Base-by-base conservation (phyloP, 768 basidiomycete genomes). In the Fibroporia radiculosa region DNA sequence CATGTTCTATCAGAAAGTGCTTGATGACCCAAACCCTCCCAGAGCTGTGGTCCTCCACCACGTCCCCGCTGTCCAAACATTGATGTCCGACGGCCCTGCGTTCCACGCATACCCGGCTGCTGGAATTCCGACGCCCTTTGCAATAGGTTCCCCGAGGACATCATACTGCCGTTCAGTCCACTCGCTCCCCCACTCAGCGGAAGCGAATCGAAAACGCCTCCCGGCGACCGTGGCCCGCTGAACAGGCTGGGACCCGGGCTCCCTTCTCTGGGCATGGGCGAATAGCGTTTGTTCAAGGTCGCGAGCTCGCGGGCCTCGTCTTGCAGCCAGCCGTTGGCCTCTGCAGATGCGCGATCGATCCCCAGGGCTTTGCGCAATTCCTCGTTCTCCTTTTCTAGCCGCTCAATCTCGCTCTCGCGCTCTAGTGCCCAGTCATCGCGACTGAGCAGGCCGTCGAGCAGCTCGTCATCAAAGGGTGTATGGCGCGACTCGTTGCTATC, bases 311-410 rank as follows among this genome's bases (percentile, higher is more conserved):
- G 68, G 61, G 59, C 67, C 34, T 77, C 73, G 40, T 72, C 61
- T 46, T 58, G 62, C 45, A 67, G 51, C 32, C 84, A 65, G 7
- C 82, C 79, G 35, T 69, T 71, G 34, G 71, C 72, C 1, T 64
- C 63, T 42, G 84, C 67, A 31, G 67, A 72, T 20, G 62, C 71
- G 27, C 69, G 62, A 62, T 87, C 84, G 48, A 98, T 91, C 14
- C 77, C 80, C 36, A 99, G 67, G 63, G 85, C 60, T 56, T 72
- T 71, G 40, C 95, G 72, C 40, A 99, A 66, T 45, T 79, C 73
- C 34, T 77, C 74, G 58, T 99, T 99, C 66, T 98, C 95, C 40
- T 67, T 67, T 61, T 84, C 82, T 33, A 99, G 66, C 39, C 93
- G 74, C 8, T 73, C 56, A 42, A 99, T 89, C 66, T 98, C 96